Percentiles rank a stretch among this genome's conserved stretches.
Conservation (phyloP, 2,329 filamentous ascomycete genomes). For the Metarhizium rileyi region DNA sequence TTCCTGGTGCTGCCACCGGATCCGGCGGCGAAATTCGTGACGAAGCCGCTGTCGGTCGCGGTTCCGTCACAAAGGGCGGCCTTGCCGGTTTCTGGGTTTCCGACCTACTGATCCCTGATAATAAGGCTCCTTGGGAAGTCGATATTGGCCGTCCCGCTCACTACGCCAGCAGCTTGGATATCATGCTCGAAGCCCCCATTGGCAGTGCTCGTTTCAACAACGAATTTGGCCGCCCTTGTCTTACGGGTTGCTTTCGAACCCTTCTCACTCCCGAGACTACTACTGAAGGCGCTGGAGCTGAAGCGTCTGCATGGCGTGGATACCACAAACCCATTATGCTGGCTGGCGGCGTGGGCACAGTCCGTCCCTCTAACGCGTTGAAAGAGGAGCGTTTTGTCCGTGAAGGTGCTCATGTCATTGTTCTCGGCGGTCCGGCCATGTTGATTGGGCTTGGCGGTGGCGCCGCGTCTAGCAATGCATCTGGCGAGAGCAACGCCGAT, state of each 20-base stretch:
- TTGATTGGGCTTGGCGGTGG: slow-evolving; percentile 92
- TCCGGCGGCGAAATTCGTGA: slow-evolving; percentile 94
- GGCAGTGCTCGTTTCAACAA: slow-evolving; percentile 96
- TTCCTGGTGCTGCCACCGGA: slow-evolving; percentile 85
- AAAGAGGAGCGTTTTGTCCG: slow-evolving; percentile 73
- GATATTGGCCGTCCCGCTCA: slow-evolving; percentile 85
- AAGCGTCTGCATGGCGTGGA: slow-evolving; percentile 53
- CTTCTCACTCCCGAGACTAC: slow-evolving; percentile 47
- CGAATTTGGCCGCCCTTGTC: slow-evolving; percentile 85
- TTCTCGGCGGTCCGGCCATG: slow-evolving; percentile 94
- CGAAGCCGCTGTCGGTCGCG: slow-evolving; percentile 86
- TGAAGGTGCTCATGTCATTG: slow-evolving; percentile 81
- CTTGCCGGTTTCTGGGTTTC: slow-evolving; percentile 92
- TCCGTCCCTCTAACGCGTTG: slow-evolving; percentile 80
- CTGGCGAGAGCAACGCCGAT: slow-evolving; percentile 80
- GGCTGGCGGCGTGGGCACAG: slow-evolving; percentile 87
- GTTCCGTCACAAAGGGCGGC: slow-evolving; percentile 87
- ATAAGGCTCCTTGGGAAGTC: slow-evolving; percentile 78
- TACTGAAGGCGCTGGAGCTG: slow-evolving; percentile 23
- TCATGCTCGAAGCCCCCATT: slow-evolving; percentile 95
- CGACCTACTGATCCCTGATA: slow-evolving; percentile 79
- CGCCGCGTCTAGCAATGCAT: slow-evolving; percentile 84
- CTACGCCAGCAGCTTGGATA: slow-evolving; percentile 88
- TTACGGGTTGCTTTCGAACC: slow-evolving; percentile 85
- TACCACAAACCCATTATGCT: slow-evolving; percentile 99